phyloP scores from a whole-genome alignment of 1,284 basidiomycete species.

The Grifola frondosa region DNA sequence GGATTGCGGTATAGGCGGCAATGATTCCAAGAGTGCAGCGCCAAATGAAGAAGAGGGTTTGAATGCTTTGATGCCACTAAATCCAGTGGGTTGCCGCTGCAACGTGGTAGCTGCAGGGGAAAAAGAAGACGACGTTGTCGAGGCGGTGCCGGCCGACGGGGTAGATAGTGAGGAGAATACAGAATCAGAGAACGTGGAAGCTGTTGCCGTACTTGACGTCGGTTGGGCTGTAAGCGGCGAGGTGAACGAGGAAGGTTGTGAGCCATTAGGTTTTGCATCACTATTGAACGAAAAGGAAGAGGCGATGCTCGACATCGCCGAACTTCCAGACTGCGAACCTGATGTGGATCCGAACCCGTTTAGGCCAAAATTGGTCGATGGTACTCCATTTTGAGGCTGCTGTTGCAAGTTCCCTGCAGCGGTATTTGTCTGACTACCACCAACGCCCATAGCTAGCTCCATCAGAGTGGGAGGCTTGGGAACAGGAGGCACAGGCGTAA shows the following conservation, averaged over 20 bases:
- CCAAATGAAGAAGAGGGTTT: slow-evolving; percentile 91
- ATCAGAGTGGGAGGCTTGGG: slow-evolving; percentile 80
- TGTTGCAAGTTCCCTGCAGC: slow-evolving; percentile 23
- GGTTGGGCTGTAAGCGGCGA: slow-evolving; percentile 35
- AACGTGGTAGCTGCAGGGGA: slow-evolving; percentile 37
- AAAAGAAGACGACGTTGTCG: slow-evolving; percentile 28
- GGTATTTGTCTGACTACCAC: slow-evolving; percentile 25
- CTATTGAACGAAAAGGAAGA: slow-evolving; percentile 61
- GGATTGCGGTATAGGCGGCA: slow-evolving; percentile 72
- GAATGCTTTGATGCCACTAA: slow-evolving; percentile 83
- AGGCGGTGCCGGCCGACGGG: slow-evolving; percentile 28
- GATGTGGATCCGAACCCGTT: slow-evolving; percentile 16
- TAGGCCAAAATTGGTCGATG: slow-evolving; percentile 6
- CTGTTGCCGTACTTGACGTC: slow-evolving; percentile 41
- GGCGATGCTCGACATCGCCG: slow-evolving; percentile 64
- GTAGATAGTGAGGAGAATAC: slow-evolving; percentile 50
- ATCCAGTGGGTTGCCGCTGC: slow-evolving; percentile 81
- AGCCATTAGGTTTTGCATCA: slow-evolving; percentile 31
- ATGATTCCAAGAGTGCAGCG: slow-evolving; percentile 71
- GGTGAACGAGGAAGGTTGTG: slow-evolving; percentile 19
- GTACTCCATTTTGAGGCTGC: slow-evolving; percentile 28
- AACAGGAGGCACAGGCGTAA: slow-evolving; percentile 64
- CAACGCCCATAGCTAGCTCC: slow-evolving; percentile 66
- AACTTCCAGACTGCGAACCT: slow-evolving; percentile 26
- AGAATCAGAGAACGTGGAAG: slow-evolving; percentile 48